Evolutionary conservation across 768 basidiomycete species (phyloP), one percentile per base, ranked within the genome.

Genomic region (Mycena haematopus): DNA sequence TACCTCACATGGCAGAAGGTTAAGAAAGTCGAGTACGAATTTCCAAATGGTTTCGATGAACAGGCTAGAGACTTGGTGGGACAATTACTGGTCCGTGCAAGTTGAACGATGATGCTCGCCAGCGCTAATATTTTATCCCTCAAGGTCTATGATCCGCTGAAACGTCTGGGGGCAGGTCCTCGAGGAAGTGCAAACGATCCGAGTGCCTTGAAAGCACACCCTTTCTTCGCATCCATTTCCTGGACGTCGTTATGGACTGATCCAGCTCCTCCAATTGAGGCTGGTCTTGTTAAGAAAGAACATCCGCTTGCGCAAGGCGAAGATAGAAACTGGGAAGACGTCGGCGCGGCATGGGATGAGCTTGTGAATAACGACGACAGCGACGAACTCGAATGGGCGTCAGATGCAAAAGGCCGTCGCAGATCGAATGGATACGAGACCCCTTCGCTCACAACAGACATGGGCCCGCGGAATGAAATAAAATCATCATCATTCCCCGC

Each of bases 1-100:
- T 98, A 96, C 71, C 85, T 97, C 62, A 97, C 92, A 33, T 96
- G 95, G 85, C 90, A 97, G 72, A 95, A 94, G 78, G 93, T 99
- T 76, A 91, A 95, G 76, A 83, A 86, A 47, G 80, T 92, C 50
- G 91, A 96, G 47, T 98, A 95, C 77, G 80, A 85, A 22, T 93
- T 95, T 72, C 95, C 96, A 0, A 88, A 90, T 10, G 90, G 86
- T 1, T 96, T 97, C 69, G 93, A 96, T 70, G 78, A 82, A 47
- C 82, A 89, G 42, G 95, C 94, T 5, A 85, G 86, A 67, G 92
- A 94, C 74, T 80, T 99, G 50, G 83, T 99, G 21, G 80, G 85
- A 68, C 82, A 80, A 58, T 82, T 99, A 6, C 77, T 99, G 66
- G 94, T 96, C 33, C 52, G 61, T 45, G 19, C 25, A 38, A 31